Base-by-base conservation (phyloP, 169 alveolate genomes). In the Ophryocystis elektroscirrha region DNA sequence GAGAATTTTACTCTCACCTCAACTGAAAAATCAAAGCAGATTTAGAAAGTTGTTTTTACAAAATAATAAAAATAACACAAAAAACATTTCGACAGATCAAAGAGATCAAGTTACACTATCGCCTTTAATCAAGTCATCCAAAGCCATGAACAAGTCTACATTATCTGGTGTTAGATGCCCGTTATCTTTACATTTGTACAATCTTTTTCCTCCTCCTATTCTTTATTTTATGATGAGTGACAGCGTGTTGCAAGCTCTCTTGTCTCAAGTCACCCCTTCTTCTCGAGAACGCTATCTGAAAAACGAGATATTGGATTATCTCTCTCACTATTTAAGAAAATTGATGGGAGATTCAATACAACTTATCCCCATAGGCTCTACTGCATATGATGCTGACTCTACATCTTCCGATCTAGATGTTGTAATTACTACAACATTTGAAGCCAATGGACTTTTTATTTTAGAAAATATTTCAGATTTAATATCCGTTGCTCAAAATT, bases 301-400 rank as follows among this genome's bases (percentile, higher is more conserved):
- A 48, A 30, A 48, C 3, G 26, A 44, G 5, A 35, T 53, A 36
- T 53, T 35, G 39, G 45, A 53, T 18, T 41, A 47, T 23, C 61
- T 53, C 3, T 51, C 29, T 25, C 61, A 67, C 29, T 38, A 61
- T 2, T 68, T 73, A 7, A 60, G 48, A 7, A 69, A 61, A 16
- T 48, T 70, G 39, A 56, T 73, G 48, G 65, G 71, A 0, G 52
- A 29, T n/a, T 55, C 65, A 25, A 63, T 63, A 27, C 47, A 57
- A 50, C 63, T 73, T 30, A 59, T 53, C 38, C 55, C 62, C 18
- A 73, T 74, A 1, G 83, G 83, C 5, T 67, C 78, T n/a, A 70
- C 78, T 20, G 83, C 83, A 37, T 72, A 66, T 39, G 83, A 68
- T 2, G 70, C 67, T 7, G 83, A 73, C 25, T 64, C 83, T 1